Evolutionary conservation across 305 asterid genomes (phyloP), one percentile per base, ranked within the genome.

Genomic region (Euphrasia arctica): DNA sequence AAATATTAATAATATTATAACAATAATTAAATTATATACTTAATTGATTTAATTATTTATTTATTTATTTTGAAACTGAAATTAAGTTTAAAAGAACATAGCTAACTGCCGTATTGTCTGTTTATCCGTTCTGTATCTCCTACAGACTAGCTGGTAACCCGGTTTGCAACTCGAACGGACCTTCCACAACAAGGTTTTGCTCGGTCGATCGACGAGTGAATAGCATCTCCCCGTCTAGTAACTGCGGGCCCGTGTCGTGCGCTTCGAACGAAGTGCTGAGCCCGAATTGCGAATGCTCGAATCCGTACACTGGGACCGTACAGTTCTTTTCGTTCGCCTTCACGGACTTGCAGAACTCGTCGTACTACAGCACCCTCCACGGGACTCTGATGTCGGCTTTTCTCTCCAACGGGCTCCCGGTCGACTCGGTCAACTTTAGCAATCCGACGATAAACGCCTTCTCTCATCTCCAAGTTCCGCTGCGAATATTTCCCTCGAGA

Each of bases 71-170:
- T 18, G 22, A 18, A 18, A 18, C 22, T 18, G 22, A 18, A 18
- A 18, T 18, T 18, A 18, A 18, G 22, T 18, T 18, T 1, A 18
- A 18, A 18, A 18, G 22, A 18, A 18, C 22, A 18, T 18, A 18
- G 22, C 22, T 18, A 18, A 18, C 22, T 18, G 22, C 22, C 0
- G 9, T 41, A 5, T 5, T 2, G n/a, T 43, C 0, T 43, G 10
- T 43, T 43, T 43, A 43, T 43, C 11, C 2, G n/a, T 43, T 9
- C 2, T 9, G 2, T 2, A 1, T 43, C 6, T 9, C 13, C 27
- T 54, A 64, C 86, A 92, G 98, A 60, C 84, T 92, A 11, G 73
- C 47, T 39, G 87, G 72, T 4, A 92, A 92, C 68, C 98, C 97
- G 8, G 67, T 87, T 59, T 92, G 98, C 78, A 69, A 74, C 57